Evolutionary conservation across 371 early-diverging fungal species (phyloP), one percentile per base, ranked within the genome.

Genomic region (Mortierella sp.): DNA sequence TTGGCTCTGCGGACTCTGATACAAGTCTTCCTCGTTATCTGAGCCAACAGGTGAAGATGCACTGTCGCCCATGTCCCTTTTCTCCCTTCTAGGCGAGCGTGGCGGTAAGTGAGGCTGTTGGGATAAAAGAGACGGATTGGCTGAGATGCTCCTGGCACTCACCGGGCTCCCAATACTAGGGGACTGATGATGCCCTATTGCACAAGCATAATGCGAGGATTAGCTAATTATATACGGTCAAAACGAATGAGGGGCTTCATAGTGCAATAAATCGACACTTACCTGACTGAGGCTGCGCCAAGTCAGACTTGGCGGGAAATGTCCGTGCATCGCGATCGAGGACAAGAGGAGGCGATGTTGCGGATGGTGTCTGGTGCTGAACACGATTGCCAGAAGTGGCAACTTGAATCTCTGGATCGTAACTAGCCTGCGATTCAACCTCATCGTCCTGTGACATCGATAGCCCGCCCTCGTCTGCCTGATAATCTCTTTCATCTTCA

Each of bases 1-100:
- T 16, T 18, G 7, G 1, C 51, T 48, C n/a, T 55, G 65, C 1
- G 50, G 28, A 12, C 55, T 10, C 18, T 54, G 69, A 8, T 39
- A 53, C 0, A 52, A n/a, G 3, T 76, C 78, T 18, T 76, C 78
- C 31, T 76, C 78, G 23, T 76, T 76, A 49, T 76, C 78, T 0
- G 78, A 76, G 0, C 41, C 63, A 2, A 34, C 59, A 13, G 78
- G 78, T 1, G 72, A 72, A 1, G 62, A 54, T 38, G 65, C 8
- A 23, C 10, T 62, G 24, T 76, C 78, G 7, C 50, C 49, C 8
- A 43, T 10, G 10, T 70, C 70, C 38, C 59, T 62, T 21, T 70
- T 61, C 49, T 76, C 78, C 61, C 78, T 69, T 41, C 78, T 55
- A 2, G 78, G 78, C 18, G 78, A 76, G 26, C 78, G 62, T 18